Evolutionary conservation across 2,329 filamentous ascomycete genomes (phyloP), one percentile per base, ranked within the genome.

Genomic region (Ploettnerulaceae sp.): DNA sequence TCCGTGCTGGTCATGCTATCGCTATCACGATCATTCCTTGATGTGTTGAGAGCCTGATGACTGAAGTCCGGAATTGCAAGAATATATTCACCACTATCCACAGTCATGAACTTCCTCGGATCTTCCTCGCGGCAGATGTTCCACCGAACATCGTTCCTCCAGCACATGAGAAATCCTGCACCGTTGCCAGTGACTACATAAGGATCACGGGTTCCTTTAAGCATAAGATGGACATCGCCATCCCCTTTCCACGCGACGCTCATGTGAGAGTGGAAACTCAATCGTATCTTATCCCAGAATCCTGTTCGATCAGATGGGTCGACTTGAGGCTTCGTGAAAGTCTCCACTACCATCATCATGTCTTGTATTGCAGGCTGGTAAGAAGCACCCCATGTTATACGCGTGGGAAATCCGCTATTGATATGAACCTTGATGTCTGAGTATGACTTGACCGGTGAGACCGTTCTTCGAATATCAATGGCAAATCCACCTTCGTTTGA

Each of bases 311-410:
- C 94, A 0, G 93, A 97, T 1, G 87, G 85, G 64, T 98, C 94
- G 21, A 96, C 75, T 53, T 91, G 90, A 6, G 91, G 89, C 64
- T 98, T 98, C 1, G 91, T 96, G 64, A 98, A 97, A 2, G 87
- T 91, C 67, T 98, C 93, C 51, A 98, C 86, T 20, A 90, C 90
- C 78, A 97, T 96, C 93, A 98, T 98, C 86, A 97, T 95, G 62
- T 98, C 94, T 65, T 98, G 93, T 38, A 98, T 91, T 1, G 91
- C 91, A 21, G 94, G 93, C 62, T 98, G 94, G 61, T 97, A 98
- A 2, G 90, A 95, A 35, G 93, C 90, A 6, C 90, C 90, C 94
- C 93, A 98, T 0, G 91, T 96, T 43, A 98, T 91, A 34, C 87
- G 82, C 0, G 93, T 98, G 2, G 94, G 88, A 48, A 91, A 80